Evolutionary conservation across 371 early-diverging fungal species (phyloP).

Genomic region (Mortierella sp.): DNA sequence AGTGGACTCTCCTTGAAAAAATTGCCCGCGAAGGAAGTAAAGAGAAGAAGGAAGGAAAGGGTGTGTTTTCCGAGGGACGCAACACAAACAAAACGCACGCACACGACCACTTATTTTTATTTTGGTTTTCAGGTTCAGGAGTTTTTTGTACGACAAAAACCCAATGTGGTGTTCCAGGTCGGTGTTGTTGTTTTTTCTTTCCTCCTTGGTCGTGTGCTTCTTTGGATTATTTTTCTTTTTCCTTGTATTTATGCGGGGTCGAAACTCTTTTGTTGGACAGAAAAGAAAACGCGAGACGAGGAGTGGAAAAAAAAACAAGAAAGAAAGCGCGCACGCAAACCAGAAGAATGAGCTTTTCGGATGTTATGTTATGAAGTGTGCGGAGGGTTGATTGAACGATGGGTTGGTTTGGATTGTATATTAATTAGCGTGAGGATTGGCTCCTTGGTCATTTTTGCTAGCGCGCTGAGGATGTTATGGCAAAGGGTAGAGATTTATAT

Average conservation of each 20-base stretch:
- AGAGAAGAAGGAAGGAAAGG: background rate
- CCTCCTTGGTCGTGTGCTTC: constrained; percentile 1
- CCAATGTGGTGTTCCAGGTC: too few relatives aligned
- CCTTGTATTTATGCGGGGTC: background rate
- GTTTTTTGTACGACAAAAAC: background rate
- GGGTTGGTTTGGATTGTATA: background rate
- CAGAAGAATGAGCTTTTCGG: background rate
- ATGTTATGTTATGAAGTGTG: background rate
- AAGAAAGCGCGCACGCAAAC: background rate
- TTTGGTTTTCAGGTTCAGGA: constrained; percentile 3
- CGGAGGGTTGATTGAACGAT: background rate
- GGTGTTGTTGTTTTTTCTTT: background rate
- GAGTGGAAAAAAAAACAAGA: background rate
- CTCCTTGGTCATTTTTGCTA: background rate
- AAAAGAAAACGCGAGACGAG: background rate
- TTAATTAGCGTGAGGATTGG: background rate
- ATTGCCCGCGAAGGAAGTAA: background rate
- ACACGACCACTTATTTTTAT: background rate
- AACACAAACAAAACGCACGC: too few relatives aligned
- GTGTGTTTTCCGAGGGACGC: background rate
- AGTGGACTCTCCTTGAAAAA: background rate
- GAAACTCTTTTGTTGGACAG: background rate
- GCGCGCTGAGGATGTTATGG: background rate
- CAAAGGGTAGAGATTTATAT: too few relatives aligned
- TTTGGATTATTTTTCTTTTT: background rate